Evolutionary conservation across 1,284 basidiomycete genomes (phyloP).

Genomic region (Mycosarcoma maydis): DNA sequence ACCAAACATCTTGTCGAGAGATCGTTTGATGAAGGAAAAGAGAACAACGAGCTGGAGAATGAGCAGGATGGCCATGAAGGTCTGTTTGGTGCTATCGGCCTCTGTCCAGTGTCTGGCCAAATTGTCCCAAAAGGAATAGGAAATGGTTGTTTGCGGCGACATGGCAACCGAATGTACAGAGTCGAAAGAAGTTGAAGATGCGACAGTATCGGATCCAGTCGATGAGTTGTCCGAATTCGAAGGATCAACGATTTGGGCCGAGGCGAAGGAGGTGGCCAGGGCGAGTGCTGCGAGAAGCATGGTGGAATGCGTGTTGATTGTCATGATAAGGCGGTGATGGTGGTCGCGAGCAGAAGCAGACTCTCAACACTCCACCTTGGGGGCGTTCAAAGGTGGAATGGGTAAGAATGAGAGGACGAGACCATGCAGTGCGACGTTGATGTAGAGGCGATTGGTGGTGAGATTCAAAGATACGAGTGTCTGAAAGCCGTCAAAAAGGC

Average conservation of each 20-base stretch:
- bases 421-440: too few species aligned
- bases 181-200: background rate
- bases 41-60: slow-evolving; percentile 34
- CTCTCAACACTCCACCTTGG: slow-evolving; percentile 16
- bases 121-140: slow-evolving; percentile 31
- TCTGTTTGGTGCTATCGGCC: slow-evolving; percentile 45
- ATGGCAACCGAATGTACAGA: slow-evolving; percentile 7
- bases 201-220: too few species aligned
- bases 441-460: background rate
- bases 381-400: slow-evolving; percentile 7
- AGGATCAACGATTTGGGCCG: too few species aligned
- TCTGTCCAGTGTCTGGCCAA: slow-evolving; percentile 36
- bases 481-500: too few species aligned
- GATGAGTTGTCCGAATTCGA: too few species aligned
- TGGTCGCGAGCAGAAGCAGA: slow-evolving; percentile 1
- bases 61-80: slow-evolving; percentile 45
- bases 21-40: slow-evolving; percentile 34
- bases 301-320: too few species aligned
- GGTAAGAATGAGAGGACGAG: background rate
- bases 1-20: slow-evolving; percentile 44
- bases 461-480: too few species aligned
- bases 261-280: too few species aligned
- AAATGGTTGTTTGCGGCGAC: slow-evolving; percentile 1
- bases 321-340: background rate
- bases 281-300: too few species aligned